Base-by-base conservation (phyloP, 352 stramenopile genomes). In the Thalassiosira mediterranea region DNA sequence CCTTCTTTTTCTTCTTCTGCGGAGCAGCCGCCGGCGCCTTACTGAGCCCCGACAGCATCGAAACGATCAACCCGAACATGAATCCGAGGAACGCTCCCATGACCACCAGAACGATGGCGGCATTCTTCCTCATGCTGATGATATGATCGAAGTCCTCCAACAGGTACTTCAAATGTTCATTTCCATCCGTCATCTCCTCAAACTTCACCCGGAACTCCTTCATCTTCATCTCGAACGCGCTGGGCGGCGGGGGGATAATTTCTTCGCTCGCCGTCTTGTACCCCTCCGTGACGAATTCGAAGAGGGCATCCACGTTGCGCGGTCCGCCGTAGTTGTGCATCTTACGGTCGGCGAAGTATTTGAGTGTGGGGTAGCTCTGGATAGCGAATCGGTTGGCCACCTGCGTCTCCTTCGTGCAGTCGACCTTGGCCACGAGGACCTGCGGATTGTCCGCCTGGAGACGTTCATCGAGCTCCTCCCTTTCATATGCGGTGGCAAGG, bases 321-420 rank as follows among this genome's bases (percentile, higher is more conserved):
- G 66, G 25, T 3, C 71, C 74, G 15, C 78, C 70, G 44, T 86
- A 91, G 21, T 37, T 32, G 56, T 84, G 90, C 23, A 88, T 57
- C 40, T 83, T 76, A 11, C 75, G 66, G 51, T 84, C 72, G 31
- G 80, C 73, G 65, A 91, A 73, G 52, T 86, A 89, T 58, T 86
- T 73, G 19, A 91, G 48, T 3, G 70, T 76, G 13, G 85, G 85
- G 63, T 85, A 82, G 8, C 60, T 71, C 21, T 56, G 34, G 8
- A 89, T 67, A 25, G 75, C 57, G 68, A 91, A 90, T 40, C 85
- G 66, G 19, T 76, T 78, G 23, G 65, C 34, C 7, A 72, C 19
- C 38, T 68, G 31, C 31, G 52, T 52, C 23, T 79, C 69, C 67
- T 86, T 72, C 1, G 72, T 85, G 4, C 23, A 56, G 62, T 92